Evolutionary conservation across 371 early-diverging fungal species (phyloP), one percentile per base, ranked within the genome.

Genomic region (Lichtheimia corymbifera): DNA sequence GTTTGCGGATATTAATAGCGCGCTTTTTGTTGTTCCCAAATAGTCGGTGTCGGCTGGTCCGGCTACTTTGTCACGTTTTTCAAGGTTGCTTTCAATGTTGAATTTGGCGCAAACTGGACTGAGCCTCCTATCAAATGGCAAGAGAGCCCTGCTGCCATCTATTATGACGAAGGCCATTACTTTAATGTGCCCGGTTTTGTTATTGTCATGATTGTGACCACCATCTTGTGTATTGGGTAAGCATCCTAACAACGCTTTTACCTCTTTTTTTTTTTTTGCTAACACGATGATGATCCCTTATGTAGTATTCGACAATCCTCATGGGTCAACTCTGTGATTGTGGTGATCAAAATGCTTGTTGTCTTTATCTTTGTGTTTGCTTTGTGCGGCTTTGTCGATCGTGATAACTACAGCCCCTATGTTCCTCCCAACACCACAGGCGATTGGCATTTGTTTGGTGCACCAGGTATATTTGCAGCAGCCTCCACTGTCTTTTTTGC

Each of bases 401-500:
- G 65, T 12, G 68, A 64, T 27, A 94, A 94, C 76, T 93, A 86
- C 59, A 30, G 64, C 22, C 95, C 95, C 4, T 94, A 94, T 73
- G 71, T 95, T 52, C 96, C 95, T 41, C 82, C 77, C 7, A 79
- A 83, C 43, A 68, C 67, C 0, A 42, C 70, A 13, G 75, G 70
- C 12, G 57, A 79, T 63, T 66, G 86, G 89, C 61, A 66, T 58
- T 55, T 75, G 64, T 91, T 80, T 74, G 93, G 93, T 42, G 80
- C 70, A 3, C 55, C 74, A 11, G 96, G 94, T 27, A 66, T 95
- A 11, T 84, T 93, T 60, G 80, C 88, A 43, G 93, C 85, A 6
- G 84, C 93, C 3, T 83, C 86, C 13, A 80, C 84, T 0, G 93
- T 95, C 7, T 94, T 95, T 70, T 96, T 95, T 63, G 50, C 51